Percentiles rank a stretch among this genome's conserved stretches.
Evolutionary conservation across 805 yeast genomes (phyloP).

Genomic region (Lipomyces yamanashiensis): DNA sequence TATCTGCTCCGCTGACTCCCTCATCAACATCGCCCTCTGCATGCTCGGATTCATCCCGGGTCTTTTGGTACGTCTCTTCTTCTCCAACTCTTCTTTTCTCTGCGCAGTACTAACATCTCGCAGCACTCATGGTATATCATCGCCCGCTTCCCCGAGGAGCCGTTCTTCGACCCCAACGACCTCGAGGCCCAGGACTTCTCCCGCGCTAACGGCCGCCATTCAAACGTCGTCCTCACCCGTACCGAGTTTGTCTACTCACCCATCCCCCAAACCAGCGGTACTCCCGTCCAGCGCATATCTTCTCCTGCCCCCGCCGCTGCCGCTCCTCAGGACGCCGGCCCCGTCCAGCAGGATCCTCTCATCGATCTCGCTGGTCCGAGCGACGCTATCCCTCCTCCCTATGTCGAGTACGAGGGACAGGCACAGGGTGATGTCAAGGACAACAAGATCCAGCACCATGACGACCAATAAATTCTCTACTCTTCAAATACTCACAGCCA

Average conservation of each 20-base stretch:
- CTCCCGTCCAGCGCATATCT: neutral
- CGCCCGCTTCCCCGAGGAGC: constrained; percentile 63
- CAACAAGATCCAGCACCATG: constrained; percentile 33
- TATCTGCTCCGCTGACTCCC: constrained; percentile 66
- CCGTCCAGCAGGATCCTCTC: constrained; percentile 11
- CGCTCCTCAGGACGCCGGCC: constrained; percentile 20
- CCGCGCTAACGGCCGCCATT: constrained; percentile 3
- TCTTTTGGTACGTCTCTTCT: constrained; percentile 47
- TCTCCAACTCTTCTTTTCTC: neutral
- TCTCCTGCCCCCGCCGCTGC: constrained; percentile 22
- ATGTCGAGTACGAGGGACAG: constrained; percentile 29
- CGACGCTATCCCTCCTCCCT: constrained; percentile 33
- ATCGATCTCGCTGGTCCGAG: constrained; percentile 19
- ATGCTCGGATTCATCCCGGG: constrained; percentile 78
- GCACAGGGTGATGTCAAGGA: constrained; percentile 22
- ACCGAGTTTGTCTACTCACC: constrained; percentile 34
- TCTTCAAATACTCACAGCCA: too few relatives aligned
- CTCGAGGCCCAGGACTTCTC: constrained; percentile 31
- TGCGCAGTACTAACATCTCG: neutral
- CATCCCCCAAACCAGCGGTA: constrained; percentile 24
- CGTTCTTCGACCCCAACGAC: constrained; percentile 30
- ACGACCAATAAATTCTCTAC: constrained; percentile 14
- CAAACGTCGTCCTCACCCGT: constrained; percentile 24
- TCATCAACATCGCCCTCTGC: constrained; percentile 73
- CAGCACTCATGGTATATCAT: constrained; percentile 76